Base-by-base conservation (phyloP, 2,329 filamentous ascomycete species). In the Phyllosticta citriasiana region DNA sequence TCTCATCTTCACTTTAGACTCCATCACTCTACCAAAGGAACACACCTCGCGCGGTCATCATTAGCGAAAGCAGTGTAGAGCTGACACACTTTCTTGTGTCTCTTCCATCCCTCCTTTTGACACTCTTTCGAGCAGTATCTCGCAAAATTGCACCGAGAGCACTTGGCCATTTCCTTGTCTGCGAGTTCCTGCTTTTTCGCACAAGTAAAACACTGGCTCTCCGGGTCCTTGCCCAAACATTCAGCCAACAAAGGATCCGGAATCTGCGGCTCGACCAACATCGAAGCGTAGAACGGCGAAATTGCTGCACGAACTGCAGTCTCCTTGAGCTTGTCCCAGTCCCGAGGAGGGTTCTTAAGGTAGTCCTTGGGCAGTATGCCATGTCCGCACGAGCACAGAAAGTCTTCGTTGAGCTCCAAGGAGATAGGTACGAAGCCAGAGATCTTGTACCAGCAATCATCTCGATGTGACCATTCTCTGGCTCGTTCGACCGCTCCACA, bases 31-130 rank as follows among this genome's bases (percentile, higher is more conserved):
- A 8, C 27, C 27, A 30, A 30, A 6, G 27, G 9, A 30, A 30
- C 6, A 1, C 27, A 30, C 27, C 27, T 30, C 27, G 6, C 27
- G 6, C 27, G 27, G 27, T 30, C 27, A 8, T 30, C 9, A 30
- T 30, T 30, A 30, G 6, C 27, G 9, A 30, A 30, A 30, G 6
- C 16, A 16, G 14, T 7, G 16, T 47, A 47, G 40, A n/a, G 14
- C 14, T 16, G 2, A 57, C 72, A 74, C 10, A 62, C 40, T 33
- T 62, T 55, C 65, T 71, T 73, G 66, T 85, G 82, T 66, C 72
- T 77, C 66, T 76, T 79, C 82, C 82, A 84, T 62, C 83, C 78
- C 64, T 71, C 74, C 68, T 75, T 78, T 74, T 84, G 82, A 59
- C 82, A 85, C 56, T 78, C 76, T 0, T 61, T 62, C 2, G 77